A percentile compares a stretch with the other conserved stretches of the same genome.
Evolutionary conservation across 1,139 yeast species (phyloP).

Genomic region (Pichia sp.): DNA sequence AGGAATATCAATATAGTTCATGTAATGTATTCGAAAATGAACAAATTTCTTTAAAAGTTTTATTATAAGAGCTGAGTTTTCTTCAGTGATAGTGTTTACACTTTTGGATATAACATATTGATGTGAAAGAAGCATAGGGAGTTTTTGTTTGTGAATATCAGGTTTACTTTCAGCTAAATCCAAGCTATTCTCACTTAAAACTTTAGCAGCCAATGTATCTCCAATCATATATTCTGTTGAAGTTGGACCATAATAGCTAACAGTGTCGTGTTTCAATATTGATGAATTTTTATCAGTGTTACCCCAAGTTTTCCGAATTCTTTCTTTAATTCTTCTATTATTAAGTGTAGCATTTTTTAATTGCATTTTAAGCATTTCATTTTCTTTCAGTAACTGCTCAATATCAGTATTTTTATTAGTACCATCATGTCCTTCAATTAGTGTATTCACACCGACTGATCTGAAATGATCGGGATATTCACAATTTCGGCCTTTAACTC

Average conservation of each 20-base stretch:
- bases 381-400: slow-evolving; percentile 20
- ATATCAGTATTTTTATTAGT: slow-evolving; percentile 3
- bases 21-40: slow-evolving; percentile 28
- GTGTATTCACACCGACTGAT: slow-evolving; percentile 19
- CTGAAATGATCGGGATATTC: slow-evolving; percentile 29
- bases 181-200: not conserved
- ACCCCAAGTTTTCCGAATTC: not conserved
- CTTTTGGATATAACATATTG: not conserved
- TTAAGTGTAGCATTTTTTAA: slow-evolving; percentile 21
- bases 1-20: slow-evolving; percentile 30
- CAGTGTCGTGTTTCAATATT: not conserved
- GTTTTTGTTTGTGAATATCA: not conserved
- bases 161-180: not conserved
- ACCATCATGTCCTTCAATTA: not conserved
- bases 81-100: not conserved
- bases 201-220: not conserved
- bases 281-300: not conserved
- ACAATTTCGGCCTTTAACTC: slow-evolving; percentile 21
- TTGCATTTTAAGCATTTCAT: slow-evolving; percentile 24
- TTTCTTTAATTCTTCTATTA: slow-evolving; percentile 15
- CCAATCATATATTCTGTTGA: slow-evolving; percentile 43
- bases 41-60: slow-evolving; percentile 23
- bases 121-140: not conserved
- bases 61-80: slow-evolving; percentile 19
- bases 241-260: slow-evolving; percentile 45